These are phyloP conservation scores for Rubia peregrina DNA, from an alignment of 305 asterid species.

Conservation along the genomic window DNA sequence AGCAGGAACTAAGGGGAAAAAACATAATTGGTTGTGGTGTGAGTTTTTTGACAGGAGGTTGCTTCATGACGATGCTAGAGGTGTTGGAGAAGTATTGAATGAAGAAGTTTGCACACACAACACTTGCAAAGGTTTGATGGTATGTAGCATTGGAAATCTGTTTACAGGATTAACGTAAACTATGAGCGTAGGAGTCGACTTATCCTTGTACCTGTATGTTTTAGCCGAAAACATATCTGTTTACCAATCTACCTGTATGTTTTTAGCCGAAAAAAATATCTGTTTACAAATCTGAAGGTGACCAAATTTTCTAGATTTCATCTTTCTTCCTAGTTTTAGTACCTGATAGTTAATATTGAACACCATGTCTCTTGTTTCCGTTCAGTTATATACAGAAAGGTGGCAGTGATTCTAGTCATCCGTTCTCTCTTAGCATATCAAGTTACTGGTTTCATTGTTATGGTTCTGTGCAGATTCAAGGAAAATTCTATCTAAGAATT, in stretches of 20 bases:
- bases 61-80: conserved; percentile 30
- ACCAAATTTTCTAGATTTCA: not conserved
- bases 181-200: not conserved
- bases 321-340: conserved; percentile 3
- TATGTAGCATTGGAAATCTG: not conserved
- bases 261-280: not conserved
- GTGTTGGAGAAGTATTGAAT: conserved; percentile 38
- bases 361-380: not conserved
- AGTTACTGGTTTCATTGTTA: not conserved
- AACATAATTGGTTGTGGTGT: not conserved
- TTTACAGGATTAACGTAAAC: not conserved
- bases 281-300: not conserved
- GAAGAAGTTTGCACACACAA: conserved; percentile 26
- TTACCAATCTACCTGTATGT: not conserved
- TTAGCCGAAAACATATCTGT: no score
- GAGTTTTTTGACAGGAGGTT: conserved; percentile 17
- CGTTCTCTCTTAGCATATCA: not conserved
- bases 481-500: conserved; percentile 30
- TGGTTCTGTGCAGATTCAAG: conserved; percentile 33
- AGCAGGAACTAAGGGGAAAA: no score
- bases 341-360: not conserved
- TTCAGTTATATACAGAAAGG: not conserved
- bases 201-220: no score
- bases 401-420: not conserved
- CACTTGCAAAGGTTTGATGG: conserved; percentile 24